Evolutionary conservation across 2,329 filamentous ascomycete species (phyloP), one percentile per base, ranked within the genome.

Genomic region (Talaromyces sp.): DNA sequence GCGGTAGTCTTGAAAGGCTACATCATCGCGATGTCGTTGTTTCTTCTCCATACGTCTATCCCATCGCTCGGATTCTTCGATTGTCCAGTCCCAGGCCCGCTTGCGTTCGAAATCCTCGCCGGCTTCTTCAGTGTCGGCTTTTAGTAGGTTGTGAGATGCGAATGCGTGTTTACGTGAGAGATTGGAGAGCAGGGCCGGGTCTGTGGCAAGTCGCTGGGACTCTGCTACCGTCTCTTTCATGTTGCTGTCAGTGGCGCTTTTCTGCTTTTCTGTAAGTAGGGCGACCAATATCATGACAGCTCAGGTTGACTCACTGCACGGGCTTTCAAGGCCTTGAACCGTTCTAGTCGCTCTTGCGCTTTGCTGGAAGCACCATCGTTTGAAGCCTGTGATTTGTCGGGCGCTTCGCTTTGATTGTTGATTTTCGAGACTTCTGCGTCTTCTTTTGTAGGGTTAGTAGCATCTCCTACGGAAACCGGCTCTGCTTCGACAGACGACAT

Each of bases 81-180:
- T 83, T 0, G 95, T 99, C 91, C 95, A 99, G 81, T 98, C 95
- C 95, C 95, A 99, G 1, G 95, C 95, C 47, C 95, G 89, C 80
- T 98, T 97, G 70, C 95, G 91, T 83, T 99, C 95, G 74, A 98
- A 99, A 77, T 98, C 95, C 63, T 91, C 92, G 39, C 93, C 93
- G 0, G 85, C 83, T 19, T 91, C 92, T 76, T 93, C 91, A 1
- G 93, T 89, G 72, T 97, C 93, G 3, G 93, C 92, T 81, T 97
- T 97, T 50, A 97, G 85, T 0, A 99, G 87, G 74, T 98, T 99
- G 77, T 97, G 92, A 6, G 90, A 88, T 22, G 95, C 94, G 70
- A 95, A 88, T 63, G 92, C 93, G 72, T 92, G 91, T 73, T 93
- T 92, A 67, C 93, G 90, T 68, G 90, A 88, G n/a, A 98, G 82